Base-by-base conservation (phyloP, 2,329 filamentous ascomycete species). In the Colletotrichum tropicicola region DNA sequence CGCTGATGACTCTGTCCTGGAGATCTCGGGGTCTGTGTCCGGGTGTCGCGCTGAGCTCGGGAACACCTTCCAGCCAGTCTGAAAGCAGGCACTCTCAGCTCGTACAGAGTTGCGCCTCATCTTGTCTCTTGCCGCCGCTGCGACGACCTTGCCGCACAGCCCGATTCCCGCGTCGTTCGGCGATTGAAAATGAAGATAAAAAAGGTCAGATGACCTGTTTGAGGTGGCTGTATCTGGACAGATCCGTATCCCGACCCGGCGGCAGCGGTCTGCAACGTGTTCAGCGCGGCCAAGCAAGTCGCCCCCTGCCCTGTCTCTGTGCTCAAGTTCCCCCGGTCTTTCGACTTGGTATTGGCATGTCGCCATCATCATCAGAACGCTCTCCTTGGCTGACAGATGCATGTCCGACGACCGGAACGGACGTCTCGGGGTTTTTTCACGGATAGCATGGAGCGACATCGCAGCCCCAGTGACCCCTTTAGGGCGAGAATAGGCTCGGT, bases 131-230 rank as follows among this genome's bases (percentile, higher is more conserved):
- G 47, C 23, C 28, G n/a, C 39, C 27, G 21, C 43, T 44, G 17
- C 28, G 35, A 30, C 23, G 47, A 54, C 47, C 30, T 54, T 28
- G 58, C 21, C 56, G 56, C 57, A 41, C 41, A 60, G 48, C 56
- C 48, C 27, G 47, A 39, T 4, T 32, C 13, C 45, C 41, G 37
- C 32, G 10, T 59, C 48, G 43, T 60, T 60, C 27, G 35, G 27
- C 21, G 17, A 55, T 30, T n/a, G 17, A n/a, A 10, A 10, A 27
- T 27, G 19, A 52, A 30, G 55, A 17, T 23, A 9, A n/a, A 39
- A 41, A 27, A 61, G 61, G 57, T 61, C 61, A 61, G 61, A 65
- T 49, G 61, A 65, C 49, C 28, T 30, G 21, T 43, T 47, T 49
- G 61, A 49, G 61, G 49, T 49, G 48, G 43, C 57, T 48, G 27